Evolutionary conservation across 164 flowering plant genomes (phyloP).

Genomic region (Tinospora cordifolia): DNA sequence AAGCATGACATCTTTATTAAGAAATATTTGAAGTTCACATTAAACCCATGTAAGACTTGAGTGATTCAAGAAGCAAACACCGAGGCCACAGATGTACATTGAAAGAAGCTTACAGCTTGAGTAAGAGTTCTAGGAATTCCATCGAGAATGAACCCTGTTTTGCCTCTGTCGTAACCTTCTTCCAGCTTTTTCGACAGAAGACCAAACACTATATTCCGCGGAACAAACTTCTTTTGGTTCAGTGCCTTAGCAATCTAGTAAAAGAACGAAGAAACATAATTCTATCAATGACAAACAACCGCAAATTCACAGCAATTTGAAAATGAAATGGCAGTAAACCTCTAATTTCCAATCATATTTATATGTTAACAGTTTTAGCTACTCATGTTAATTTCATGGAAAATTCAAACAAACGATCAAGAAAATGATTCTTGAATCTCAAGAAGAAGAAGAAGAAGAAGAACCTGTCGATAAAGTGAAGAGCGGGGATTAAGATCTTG

Average conservation of each 20-base stretch:
- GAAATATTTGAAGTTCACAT: too few relatives aligned
- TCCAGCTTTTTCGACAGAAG: slow-evolving; percentile 77
- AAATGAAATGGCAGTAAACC: neutral
- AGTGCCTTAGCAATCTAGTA: slow-evolving; percentile 64
- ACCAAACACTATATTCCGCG: slow-evolving; percentile 70
- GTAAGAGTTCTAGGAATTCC: slow-evolving; percentile 70
- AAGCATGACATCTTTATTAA: too few relatives aligned
- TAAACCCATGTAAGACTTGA: too few relatives aligned
- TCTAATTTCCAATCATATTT: too few relatives aligned
- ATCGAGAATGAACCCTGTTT: slow-evolving; percentile 90
- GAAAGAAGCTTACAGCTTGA: slow-evolving; percentile 66
- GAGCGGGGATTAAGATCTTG: slow-evolving; percentile 80
- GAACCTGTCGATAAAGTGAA: slow-evolving; percentile 72
- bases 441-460: neutral
- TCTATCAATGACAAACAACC: neutral
- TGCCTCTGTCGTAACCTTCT: slow-evolving; percentile 71
- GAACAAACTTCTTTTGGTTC: slow-evolving; percentile 75
- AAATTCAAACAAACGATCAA: neutral
- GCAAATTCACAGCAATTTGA: neutral
- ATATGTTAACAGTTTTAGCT: too few relatives aligned
- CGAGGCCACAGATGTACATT: too few relatives aligned
- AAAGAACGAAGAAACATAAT: neutral
- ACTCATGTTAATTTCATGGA: too few relatives aligned
- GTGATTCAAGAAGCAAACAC: too few relatives aligned
- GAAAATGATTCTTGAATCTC: neutral